Base-by-base conservation (phyloP, 1,284 basidiomycete species). In the Vanrija sp. region DNA sequence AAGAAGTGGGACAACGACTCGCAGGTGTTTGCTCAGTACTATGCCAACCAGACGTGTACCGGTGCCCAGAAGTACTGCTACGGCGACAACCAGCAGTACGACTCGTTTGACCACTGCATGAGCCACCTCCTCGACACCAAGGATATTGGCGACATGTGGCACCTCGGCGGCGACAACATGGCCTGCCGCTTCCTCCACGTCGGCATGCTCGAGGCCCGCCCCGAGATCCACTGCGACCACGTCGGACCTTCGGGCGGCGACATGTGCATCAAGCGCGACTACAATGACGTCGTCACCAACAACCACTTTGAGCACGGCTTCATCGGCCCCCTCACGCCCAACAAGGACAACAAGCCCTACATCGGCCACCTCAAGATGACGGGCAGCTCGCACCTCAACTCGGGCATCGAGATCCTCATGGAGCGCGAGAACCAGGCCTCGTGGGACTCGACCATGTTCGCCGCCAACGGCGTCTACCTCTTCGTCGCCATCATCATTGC, bases 231-330 rank as follows among this genome's bases (percentile, higher is more conserved):
- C 41, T 50, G 48, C 22, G 12, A 25, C 6, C 41, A 50, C 27
- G 48, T 50, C 36, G 41, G 41, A 1, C 48, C 48, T 2, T 22
- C 19, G 3, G 48, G 48, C 15, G 48, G 48, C 16, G 41, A 43
- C 41, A 44, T 50, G 48, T 50, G 48, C 41, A 44, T 44, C 9
- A 12, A 12, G n/a, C 38, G 22, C 38, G 36, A 42, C 16, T 49
- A 49, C 25, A 23, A 12, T 14, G 20, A 49, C n/a, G 47, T 41
- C 38, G 47, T 49, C 24, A n/a, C 10, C 24, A n/a, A 19, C 6
- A 22, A 37, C 24, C 47, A 42, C 39, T 49, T 49, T n/a, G 15
- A 16, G 3, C 16, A 19, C 8, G 47, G 47, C 23, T 49, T 37
- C 37, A 20, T 49, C 20, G 41, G 31, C 12, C 31, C 31, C 6